Evolutionary conservation across 129 eudicot genomes (phyloP).

Genomic region (Pittosporum tobira): DNA sequence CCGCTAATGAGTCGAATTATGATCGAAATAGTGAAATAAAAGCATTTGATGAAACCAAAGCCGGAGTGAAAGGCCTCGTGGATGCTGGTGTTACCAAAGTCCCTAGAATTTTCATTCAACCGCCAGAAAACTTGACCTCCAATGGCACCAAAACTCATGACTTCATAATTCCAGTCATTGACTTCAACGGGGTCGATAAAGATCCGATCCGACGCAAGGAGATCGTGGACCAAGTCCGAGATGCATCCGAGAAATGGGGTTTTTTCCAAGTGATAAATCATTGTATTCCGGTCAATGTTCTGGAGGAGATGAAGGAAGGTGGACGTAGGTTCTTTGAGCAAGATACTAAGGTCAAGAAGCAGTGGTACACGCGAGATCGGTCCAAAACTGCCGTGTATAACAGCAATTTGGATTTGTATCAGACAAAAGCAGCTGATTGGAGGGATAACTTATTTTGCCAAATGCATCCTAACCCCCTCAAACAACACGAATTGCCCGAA

Average conservation of each 20-base stretch:
- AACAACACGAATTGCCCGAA: constrained; percentile 18
- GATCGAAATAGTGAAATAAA: too few relatives aligned
- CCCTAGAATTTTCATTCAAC: neutral
- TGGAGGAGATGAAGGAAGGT: constrained; percentile 29
- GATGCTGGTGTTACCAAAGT: too few relatives aligned
- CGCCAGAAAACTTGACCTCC: neutral
- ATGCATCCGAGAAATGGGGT: constrained; percentile 40
- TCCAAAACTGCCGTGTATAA: constrained; percentile 2
- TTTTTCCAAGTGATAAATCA: constrained; percentile 53
- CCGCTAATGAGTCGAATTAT: too few relatives aligned
- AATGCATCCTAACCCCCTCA: constrained; percentile 20
- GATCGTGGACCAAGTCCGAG: constrained; percentile 23
- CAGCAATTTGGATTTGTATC: constrained; percentile 24
- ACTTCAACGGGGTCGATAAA: constrained; percentile 17
- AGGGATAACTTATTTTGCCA: constrained; percentile 22
- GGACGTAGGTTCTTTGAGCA: constrained; percentile 34
- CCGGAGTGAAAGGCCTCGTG: too few relatives aligned
- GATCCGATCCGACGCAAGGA: constrained; percentile 1
- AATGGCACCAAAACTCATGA: neutral
- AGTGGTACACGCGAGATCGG: constrained; percentile 22
- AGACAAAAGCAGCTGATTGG: constrained; percentile 24
- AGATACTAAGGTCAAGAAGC: constrained; percentile 32
- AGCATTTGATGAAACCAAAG: too few relatives aligned
- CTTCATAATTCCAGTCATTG: constrained; percentile 27
- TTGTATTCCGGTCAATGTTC: constrained; percentile 20